Evolutionary conservation across 345 rosid genomes (phyloP).

Genomic region (Salix arbutifolia): DNA sequence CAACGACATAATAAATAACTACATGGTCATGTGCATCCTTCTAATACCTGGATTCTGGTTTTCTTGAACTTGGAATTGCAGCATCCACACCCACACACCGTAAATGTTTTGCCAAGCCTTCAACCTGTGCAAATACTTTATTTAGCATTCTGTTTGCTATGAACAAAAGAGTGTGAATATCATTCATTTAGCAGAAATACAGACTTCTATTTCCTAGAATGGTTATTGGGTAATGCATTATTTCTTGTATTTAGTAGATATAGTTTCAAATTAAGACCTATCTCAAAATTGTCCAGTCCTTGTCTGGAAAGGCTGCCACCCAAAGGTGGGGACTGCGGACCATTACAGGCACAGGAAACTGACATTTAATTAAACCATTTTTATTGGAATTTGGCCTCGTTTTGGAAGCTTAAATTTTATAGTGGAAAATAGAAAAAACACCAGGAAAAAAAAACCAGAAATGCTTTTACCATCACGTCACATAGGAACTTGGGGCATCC

Average conservation of each 20-base stretch:
- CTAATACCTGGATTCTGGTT: constrained; percentile 68
- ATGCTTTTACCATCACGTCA: constrained; percentile 74
- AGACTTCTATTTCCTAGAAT: too few relatives aligned
- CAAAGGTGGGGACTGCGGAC: not conserved
- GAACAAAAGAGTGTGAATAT: too few relatives aligned
- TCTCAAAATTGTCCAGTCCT: not conserved
- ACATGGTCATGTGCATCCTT: not conserved
- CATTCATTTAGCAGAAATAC: too few relatives aligned
- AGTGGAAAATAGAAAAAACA: not conserved
- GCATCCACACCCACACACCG: constrained; percentile 94
- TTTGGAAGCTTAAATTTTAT: not conserved
- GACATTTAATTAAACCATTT: not conserved
- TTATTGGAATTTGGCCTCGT: not conserved
- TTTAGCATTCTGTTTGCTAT: not conserved
- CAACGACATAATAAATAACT: not conserved
- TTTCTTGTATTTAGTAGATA: too few relatives aligned
- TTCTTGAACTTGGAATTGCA: constrained; percentile 61
- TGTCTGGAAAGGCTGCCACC: too few relatives aligned
- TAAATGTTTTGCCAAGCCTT: constrained; percentile 93
- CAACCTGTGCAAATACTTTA: constrained; percentile 47
- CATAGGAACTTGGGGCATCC: constrained; percentile 85
- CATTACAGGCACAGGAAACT: not conserved
- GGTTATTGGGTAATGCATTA: too few relatives aligned
- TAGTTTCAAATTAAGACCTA: not conserved
- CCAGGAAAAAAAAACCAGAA: not conserved